Base-by-base conservation (phyloP, 2,329 filamentous ascomycete genomes). In the Thermothelomyces thermophilus region DNA sequence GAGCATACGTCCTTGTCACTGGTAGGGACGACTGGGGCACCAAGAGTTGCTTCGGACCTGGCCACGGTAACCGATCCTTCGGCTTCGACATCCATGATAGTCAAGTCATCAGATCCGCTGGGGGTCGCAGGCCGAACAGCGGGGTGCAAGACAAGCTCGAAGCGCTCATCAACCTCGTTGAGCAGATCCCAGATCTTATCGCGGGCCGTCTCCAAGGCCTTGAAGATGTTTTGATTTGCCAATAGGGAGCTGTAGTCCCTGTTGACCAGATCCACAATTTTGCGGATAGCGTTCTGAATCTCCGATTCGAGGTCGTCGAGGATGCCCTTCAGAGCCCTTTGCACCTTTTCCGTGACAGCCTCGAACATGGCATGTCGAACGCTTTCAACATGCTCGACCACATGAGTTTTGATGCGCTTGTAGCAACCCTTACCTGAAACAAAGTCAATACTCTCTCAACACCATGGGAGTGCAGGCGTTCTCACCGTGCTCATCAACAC, bases 241-340 rank as follows among this genome's bases (percentile, higher is more conserved):
- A 74, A 69, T 70, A 81, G 71, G 52, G 75, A 71, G 59, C 69
- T 68, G 56, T 74, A 75, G 64, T 78, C 78, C 50, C 69, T 64
- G 56, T 67, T 68, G 62, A 81, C 72, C 60, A 73, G 73, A 58
- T 67, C 64, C 57, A 80, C 71, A 42, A 80, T 71, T 57, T 76
- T 66, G 58, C 63, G n/a, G n/a, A n/a, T 64, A 50, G 74, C 71
- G 50, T 64, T 64, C 56, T 71, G 65, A 58, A 79, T 68, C 60
- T 71, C 69, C 48, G 60, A 44, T 54, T 60, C 46, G 22, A 61
- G 20, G 0, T 31, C 16, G 17, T 52, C 45, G 2, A 55, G 3
- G 64, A 79, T 71, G 1, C 46, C 33, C 0, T 65, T 53, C 1
- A 82, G 64, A 10, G 64, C 63, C 0, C 52, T 43, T 41, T 65